Evolutionary conservation across 148 eudicot genomes (phyloP).

Genomic region (Vaccinium myrtillus): DNA sequence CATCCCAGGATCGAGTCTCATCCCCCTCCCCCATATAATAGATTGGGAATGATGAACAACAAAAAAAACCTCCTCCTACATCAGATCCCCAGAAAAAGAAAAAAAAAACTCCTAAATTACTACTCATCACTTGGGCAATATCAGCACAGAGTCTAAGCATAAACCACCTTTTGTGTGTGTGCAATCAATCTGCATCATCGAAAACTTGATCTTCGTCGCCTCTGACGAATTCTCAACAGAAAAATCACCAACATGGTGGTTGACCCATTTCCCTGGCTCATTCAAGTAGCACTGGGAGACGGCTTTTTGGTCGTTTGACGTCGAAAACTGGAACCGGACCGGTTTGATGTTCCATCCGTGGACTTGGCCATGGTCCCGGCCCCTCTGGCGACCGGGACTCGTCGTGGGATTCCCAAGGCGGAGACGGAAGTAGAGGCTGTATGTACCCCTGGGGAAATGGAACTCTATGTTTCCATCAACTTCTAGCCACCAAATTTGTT

Average conservation of each 20-base stretch:
- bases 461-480: conserved; percentile 59
- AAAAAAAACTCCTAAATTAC: too few species aligned
- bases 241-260: conserved; percentile 27
- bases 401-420: conserved; percentile 46
- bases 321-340: conserved; percentile 46
- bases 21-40: too few species aligned
- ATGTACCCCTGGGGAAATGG: conserved; percentile 48
- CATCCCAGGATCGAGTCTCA: too few species aligned
- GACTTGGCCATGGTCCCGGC: conserved; percentile 33
- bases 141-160: conserved; percentile 4
- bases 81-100: too few species aligned
- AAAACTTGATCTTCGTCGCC: conserved; percentile 1
- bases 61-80: not conserved
- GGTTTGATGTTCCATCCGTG: conserved; percentile 79
- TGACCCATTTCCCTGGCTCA: conserved; percentile 45
- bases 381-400: not conserved
- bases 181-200: conserved; percentile 10
- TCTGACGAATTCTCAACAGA: not conserved
- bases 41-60: too few species aligned
- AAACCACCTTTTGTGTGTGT: not conserved
- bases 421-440: conserved; percentile 57
- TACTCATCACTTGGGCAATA: not conserved
- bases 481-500: conserved; percentile 85
- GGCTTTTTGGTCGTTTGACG: conserved; percentile 42
- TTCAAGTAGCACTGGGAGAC: conserved; percentile 38